Conservation (phyloP, 306 rosid genomes). For the Urtica urens region DNA sequence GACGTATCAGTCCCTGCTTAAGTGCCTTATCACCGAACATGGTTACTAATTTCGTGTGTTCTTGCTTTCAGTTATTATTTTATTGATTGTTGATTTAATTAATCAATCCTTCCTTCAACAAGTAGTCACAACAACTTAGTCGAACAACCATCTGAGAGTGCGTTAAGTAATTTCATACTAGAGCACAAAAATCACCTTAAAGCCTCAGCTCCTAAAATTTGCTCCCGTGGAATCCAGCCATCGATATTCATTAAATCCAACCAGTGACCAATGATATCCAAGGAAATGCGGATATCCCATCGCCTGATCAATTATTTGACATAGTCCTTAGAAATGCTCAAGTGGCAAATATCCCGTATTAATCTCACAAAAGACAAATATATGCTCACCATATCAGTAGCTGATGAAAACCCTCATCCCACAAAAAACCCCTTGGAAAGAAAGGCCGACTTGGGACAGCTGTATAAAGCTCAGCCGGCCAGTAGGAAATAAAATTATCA, state of each 20-base stretch:
- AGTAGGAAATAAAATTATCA: constrained; percentile 45
- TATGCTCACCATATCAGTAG: constrained; percentile 71
- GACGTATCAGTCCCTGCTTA: too few relatives aligned
- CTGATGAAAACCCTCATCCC: constrained; percentile 99
- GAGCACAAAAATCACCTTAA: too few relatives aligned
- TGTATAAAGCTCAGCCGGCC: constrained; percentile 96
- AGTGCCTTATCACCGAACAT: too few relatives aligned
- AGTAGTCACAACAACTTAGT: too few relatives aligned
- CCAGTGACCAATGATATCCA: constrained; percentile 95
- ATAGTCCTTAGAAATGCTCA: not conserved
- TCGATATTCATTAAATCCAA: constrained; percentile 84
- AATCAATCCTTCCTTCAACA: constrained; percentile 17
- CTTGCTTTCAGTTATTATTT: too few relatives aligned
- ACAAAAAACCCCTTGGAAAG: constrained; percentile 96
- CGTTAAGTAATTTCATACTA: too few relatives aligned
- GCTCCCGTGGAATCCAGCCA: constrained; percentile 99
- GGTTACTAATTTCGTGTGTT: too few relatives aligned
- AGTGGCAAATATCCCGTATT: not conserved
- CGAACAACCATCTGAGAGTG: too few relatives aligned
- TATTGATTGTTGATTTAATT: too few relatives aligned
- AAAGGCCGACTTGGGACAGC: constrained; percentile 92
- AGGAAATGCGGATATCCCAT: constrained; percentile 74
- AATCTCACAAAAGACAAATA: not conserved
- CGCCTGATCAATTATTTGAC: constrained; percentile 49
- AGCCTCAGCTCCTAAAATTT: constrained; percentile 92